Percentiles rank a stretch among this genome's conserved stretches.
These are phyloP conservation scores for Acmispon strigosus DNA, from an alignment of 306 rosid species.

Conservation along the genomic window DNA sequence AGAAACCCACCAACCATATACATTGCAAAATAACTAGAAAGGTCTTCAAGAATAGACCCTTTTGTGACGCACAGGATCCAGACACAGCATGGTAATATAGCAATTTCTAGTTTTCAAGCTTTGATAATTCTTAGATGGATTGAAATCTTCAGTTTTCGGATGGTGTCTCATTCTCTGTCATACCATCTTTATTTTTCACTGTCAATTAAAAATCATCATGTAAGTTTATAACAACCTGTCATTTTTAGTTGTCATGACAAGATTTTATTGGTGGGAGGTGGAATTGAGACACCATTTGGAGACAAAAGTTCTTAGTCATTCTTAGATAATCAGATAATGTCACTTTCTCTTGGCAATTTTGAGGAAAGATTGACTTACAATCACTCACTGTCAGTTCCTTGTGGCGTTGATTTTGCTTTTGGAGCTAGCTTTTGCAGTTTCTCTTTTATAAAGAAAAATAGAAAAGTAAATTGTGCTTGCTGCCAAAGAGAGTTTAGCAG, in stretches of 20 bases:
- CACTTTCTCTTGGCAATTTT: neutral
- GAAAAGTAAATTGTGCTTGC: conserved; percentile 21
- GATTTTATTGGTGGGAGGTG: no score
- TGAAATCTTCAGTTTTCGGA: no score
- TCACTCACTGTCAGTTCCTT: neutral
- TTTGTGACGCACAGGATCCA: conserved; percentile 62
- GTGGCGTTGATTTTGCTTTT: neutral
- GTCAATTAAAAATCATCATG: no score
- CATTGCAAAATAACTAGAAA: conserved; percentile 59
- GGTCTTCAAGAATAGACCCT: conserved; percentile 60
- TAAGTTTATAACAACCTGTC: no score
- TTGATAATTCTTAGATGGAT: no score
- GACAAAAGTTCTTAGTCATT: no score
- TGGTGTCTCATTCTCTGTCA: no score
- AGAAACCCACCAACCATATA: conserved; percentile 73
- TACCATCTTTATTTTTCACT: no score
- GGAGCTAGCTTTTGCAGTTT: conserved; percentile 2
- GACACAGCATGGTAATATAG: conserved; percentile 73
- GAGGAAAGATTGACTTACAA: conserved; percentile 12
- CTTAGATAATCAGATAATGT: neutral
- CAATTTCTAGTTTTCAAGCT: neutral
- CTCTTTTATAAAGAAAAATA: neutral
- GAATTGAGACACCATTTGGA: no score
- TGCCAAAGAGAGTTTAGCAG: conserved; percentile 24
- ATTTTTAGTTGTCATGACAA: no score